Evolutionary conservation across 2,329 filamentous ascomycete species (phyloP), one percentile per base, ranked within the genome.

Genomic region (Thermothelomyces thermophilus): DNA sequence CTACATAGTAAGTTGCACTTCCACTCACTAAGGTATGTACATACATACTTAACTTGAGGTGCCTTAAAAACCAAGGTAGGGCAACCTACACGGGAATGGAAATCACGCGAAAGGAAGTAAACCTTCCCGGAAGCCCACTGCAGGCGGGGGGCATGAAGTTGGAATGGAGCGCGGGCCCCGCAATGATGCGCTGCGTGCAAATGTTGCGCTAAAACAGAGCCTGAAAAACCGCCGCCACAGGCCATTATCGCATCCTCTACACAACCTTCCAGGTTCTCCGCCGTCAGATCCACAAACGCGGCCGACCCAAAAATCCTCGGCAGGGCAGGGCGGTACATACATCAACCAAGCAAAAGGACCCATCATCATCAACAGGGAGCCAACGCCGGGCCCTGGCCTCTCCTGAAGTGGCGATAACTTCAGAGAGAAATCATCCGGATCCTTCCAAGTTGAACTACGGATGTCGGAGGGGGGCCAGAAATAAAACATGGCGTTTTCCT

Each of bases 401-500:
- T 26, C 9, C 5, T 26, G 9, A 26, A 26, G 24, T 5, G 33
- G 33, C 6, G 13, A 35, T 11, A 35, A 35, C 11, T n/a, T n/a
- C n/a, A n/a, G n/a, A n/a, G n/a, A n/a, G n/a, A n/a, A n/a, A n/a
- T n/a, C n/a, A n/a, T n/a, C n/a, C n/a, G n/a, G n/a, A n/a, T n/a
- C n/a, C n/a, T n/a, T n/a, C n/a, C n/a, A n/a, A 35, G 13, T 11
- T n/a, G 16, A 16, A 16, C 33, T 6, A n/a, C 8, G 33, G 6
- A n/a, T 35, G 6, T 35, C 33, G 2, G 33, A 35, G 6, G 13
- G 10, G 36, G 26, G 13, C 16, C 13, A 33, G 35, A n/a, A 28
- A n/a, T 10, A 31, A 42, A 45, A 46, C 26, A 61, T 60, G 59
- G 50, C 54, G 4, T 82, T 82, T 61, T 77, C 77, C 36, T 84